These are phyloP conservation scores for Rubia balearica DNA, from an alignment of 305 asterid species.

Conservation along the genomic window DNA sequence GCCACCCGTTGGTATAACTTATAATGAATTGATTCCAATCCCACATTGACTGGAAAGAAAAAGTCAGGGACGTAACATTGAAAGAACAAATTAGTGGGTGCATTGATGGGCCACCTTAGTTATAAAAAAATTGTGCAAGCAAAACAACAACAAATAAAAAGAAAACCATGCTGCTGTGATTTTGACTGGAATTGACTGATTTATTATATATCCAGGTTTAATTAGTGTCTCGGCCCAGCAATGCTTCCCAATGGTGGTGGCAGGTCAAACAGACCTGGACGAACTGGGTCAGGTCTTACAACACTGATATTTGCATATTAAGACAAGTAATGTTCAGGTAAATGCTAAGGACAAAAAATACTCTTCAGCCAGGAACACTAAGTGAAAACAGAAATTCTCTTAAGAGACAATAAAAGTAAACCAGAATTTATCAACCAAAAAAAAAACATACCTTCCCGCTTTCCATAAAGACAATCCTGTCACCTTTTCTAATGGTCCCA, in stretches of 20 bases:
- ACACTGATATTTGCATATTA: neutral
- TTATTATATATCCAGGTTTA: neutral
- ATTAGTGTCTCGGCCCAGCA: neutral
- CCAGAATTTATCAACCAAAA: neutral
- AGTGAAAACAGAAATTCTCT: neutral
- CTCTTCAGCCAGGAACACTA: neutral
- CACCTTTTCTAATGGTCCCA: slow-evolving; percentile 83
- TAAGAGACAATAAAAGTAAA: neutral
- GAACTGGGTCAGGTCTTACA: no score
- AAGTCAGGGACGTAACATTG: neutral
- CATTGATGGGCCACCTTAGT: neutral
- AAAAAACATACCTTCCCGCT: slow-evolving; percentile 73
- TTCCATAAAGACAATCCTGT: slow-evolving; percentile 87
- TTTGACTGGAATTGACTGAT: neutral
- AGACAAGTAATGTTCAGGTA: neutral
- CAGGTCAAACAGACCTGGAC: no score
- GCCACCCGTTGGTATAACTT: neutral
- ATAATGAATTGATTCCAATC: neutral
- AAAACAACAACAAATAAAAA: neutral
- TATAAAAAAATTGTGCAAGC: neutral
- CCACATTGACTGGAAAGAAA: neutral
- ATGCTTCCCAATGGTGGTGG: neutral
- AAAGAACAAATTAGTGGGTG: neutral
- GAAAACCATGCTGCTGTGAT: neutral
- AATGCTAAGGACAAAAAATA: neutral